These are phyloP conservation scores for Corrigiola litoralis DNA, from an alignment of 179 eudicot species.

Conservation along the genomic window DNA sequence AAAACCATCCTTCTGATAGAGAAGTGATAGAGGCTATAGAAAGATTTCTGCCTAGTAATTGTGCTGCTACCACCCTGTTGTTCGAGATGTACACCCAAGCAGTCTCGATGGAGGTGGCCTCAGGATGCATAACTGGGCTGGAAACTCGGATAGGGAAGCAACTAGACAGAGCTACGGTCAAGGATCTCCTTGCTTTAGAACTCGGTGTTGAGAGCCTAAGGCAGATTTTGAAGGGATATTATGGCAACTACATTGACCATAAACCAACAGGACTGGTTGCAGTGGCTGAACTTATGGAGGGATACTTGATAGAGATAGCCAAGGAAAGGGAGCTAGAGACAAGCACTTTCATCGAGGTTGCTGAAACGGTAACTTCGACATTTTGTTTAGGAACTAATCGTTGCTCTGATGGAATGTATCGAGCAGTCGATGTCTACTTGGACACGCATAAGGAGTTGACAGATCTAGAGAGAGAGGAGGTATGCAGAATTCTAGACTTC, in stretches of 20 bases:
- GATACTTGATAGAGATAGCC: conserved; percentile 53
- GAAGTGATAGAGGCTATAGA: conserved; percentile 51
- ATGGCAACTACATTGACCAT: conserved; percentile 24
- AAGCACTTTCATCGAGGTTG: conserved; percentile 34
- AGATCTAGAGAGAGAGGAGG: conserved; percentile 48
- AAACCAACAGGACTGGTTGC: conserved; percentile 24
- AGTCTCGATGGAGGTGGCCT: conserved; percentile 25
- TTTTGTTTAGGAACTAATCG: conserved; percentile 30
- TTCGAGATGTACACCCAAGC: conserved; percentile 47
- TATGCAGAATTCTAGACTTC: conserved; percentile 54
- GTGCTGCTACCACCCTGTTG: conserved; percentile 18
- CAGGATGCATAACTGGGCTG: conserved; percentile 37
- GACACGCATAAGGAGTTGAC: conserved; percentile 49
- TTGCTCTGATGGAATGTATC: conserved; percentile 50
- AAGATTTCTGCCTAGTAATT: conserved; percentile 40
- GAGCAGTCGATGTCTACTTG: conserved; percentile 55
- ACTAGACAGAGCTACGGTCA: conserved; percentile 37
- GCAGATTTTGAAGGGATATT: conserved; percentile 54
- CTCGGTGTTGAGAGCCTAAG: conserved; percentile 43
- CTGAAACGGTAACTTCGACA: conserved; percentile 50
- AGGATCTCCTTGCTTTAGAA: conserved; percentile 55
- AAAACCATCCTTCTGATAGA: conserved; percentile 24
- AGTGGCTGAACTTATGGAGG: conserved; percentile 64
- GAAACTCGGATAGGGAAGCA: conserved; percentile 62
- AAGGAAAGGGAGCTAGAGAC: conserved; percentile 38